These are phyloP conservation scores for Pseudogymnoascus sp. DNA, from an alignment of 2,329 filamentous ascomycete species.

Conservation along the genomic window DNA sequence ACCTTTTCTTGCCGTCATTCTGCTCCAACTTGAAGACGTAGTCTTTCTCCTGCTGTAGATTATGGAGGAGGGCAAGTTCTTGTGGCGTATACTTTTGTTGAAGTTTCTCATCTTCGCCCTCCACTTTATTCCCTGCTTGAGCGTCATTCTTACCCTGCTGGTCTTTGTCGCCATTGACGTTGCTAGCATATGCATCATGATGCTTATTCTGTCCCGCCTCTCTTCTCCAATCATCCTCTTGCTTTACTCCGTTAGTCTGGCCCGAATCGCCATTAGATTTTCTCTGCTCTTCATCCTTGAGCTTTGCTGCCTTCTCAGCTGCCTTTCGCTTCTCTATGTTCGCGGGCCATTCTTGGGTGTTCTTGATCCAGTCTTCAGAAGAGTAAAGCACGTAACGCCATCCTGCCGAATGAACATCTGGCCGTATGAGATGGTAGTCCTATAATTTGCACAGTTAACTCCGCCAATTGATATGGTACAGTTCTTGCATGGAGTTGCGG, in stretches of 20 bases:
- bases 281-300: slow-evolving; percentile 23
- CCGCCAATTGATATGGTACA: neutral
- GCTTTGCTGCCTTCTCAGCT: slow-evolving; percentile 29
- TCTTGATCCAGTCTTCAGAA: slow-evolving; percentile 45
- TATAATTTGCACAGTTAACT: slow-evolving; percentile 19
- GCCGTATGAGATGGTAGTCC: slow-evolving; percentile 40
- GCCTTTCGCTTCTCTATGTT: slow-evolving; percentile 37
- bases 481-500: neutral
- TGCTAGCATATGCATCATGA: slow-evolving; percentile 18
- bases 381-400: slow-evolving; percentile 46
- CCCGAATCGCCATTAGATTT: slow-evolving; percentile 28
- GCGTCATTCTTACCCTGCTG: slow-evolving; percentile 28
- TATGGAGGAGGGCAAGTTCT: slow-evolving; percentile 38
- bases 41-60: slow-evolving; percentile 40
- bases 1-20: slow-evolving; percentile 38
- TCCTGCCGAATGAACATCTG: slow-evolving; percentile 39
- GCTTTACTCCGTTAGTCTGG: slow-evolving; percentile 23
- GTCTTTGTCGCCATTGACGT: slow-evolving; percentile 18
- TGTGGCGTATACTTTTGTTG: slow-evolving; percentile 35
- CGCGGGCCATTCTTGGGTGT: slow-evolving; percentile 42
- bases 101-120: slow-evolving; percentile 29
- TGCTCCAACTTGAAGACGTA: slow-evolving; percentile 36
- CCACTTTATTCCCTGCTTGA: slow-evolving; percentile 18
- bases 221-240: slow-evolving; percentile 18
- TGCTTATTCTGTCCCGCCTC: slow-evolving; percentile 22